A percentile compares a stretch with the other conserved stretches of the same genome.
These are phyloP conservation scores for Solanum microdontum DNA, from an alignment of 257 asterid genomes.

Conservation along the genomic window DNA sequence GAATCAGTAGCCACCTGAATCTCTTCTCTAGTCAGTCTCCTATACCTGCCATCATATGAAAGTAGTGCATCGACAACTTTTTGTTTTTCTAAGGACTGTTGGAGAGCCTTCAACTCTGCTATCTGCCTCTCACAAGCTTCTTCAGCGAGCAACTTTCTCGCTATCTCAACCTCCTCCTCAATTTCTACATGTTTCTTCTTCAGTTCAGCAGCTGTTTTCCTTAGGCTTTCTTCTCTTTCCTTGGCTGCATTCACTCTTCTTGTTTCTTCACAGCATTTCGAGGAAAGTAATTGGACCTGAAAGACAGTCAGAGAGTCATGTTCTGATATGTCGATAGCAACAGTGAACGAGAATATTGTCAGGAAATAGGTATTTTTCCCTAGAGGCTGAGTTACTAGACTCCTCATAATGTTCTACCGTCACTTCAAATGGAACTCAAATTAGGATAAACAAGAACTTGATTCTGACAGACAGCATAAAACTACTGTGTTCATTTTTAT, in stretches of 20 bases:
- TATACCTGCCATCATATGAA: slow-evolving; percentile 54
- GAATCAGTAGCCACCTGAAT: slow-evolving; percentile 52
- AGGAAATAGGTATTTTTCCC: neutral
- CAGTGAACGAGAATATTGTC: neutral
- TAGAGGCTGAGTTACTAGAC: neutral
- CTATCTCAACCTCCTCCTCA: slow-evolving; percentile 50
- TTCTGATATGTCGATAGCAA: neutral
- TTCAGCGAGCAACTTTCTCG: slow-evolving; percentile 41
- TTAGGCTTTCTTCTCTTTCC: slow-evolving; percentile 53
- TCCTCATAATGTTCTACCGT: neutral
- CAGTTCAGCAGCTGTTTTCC: slow-evolving; percentile 46
- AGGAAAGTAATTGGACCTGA: slow-evolving; percentile 64
- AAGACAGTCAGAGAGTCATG: neutral
- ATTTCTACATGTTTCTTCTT: slow-evolving; percentile 63
- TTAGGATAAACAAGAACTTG: neutral
- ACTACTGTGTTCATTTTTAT: neutral
- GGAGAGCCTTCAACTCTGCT: slow-evolving; percentile 52
- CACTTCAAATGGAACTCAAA: neutral
- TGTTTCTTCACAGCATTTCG: slow-evolving; percentile 68
- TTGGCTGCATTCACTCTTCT: slow-evolving; percentile 54
- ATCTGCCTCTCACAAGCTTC: slow-evolving; percentile 59
- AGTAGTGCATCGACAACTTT: slow-evolving; percentile 45
- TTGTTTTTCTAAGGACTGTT: slow-evolving; percentile 51
- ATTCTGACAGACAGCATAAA: neutral
- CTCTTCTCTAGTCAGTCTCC: slow-evolving; percentile 59